These are phyloP conservation scores for Verticillium dahliae DNA, from an alignment of 2,329 filamentous ascomycete species.

Conservation along the genomic window DNA sequence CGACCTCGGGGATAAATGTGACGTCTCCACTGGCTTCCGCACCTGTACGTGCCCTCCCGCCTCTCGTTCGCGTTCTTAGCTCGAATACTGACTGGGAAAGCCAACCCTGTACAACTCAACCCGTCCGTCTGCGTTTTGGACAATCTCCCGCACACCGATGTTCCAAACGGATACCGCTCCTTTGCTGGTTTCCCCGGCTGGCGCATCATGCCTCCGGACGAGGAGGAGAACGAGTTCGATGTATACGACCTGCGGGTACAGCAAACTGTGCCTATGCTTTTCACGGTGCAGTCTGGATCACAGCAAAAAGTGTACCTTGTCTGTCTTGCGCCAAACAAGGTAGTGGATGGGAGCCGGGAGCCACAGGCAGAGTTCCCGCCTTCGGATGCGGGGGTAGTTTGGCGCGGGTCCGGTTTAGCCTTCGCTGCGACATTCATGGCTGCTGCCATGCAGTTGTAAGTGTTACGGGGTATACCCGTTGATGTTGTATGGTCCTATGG, in stretches of 20 bases:
- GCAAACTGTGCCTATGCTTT: slow-evolving; percentile 1
- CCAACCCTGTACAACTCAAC: background rate
- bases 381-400: background rate
- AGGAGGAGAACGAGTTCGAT: background rate
- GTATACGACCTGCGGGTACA: slow-evolving; percentile 1
- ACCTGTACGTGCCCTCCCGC: background rate
- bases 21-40: background rate
- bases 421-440: background rate
- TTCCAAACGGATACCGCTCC: background rate
- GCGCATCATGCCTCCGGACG: background rate
- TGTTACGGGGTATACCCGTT: too few species aligned
- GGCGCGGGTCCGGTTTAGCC: background rate
- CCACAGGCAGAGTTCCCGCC: background rate
- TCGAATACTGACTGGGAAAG: background rate
- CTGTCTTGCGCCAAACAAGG: background rate
- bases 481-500: too few species aligned
- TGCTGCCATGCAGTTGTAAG: background rate
- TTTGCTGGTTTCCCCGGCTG: background rate
- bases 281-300: background rate
- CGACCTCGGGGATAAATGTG: background rate
- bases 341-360: slow-evolving; percentile 1
- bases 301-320: background rate
- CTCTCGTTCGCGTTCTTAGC: too few species aligned
- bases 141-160: background rate
- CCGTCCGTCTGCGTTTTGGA: background rate